phyloP scores from a whole-genome alignment of 345 rosid genomes.

The Euphorbia pulcherrima region DNA sequence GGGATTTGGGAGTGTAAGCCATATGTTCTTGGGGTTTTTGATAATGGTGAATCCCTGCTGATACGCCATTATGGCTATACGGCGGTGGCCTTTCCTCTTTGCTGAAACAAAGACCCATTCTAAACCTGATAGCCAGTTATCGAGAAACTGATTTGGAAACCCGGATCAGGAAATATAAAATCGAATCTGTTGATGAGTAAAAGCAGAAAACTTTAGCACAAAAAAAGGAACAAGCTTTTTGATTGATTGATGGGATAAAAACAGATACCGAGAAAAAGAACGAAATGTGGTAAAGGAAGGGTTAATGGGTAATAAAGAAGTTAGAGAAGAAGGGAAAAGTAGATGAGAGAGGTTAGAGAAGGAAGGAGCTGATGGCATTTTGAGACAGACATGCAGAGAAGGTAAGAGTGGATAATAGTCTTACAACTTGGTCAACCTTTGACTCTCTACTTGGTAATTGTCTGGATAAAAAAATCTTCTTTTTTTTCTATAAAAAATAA shows the following conservation, averaged over 20 bases:
- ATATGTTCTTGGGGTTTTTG: slow-evolving; percentile 36
- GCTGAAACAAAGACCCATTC: slow-evolving; percentile 60
- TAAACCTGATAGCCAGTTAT: slow-evolving; percentile 6
- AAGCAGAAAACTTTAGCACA: not conserved
- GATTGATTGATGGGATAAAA: not conserved
- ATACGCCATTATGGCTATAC: slow-evolving; percentile 22
- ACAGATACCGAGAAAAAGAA: not conserved
- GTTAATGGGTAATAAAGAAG: slow-evolving; percentile 21
- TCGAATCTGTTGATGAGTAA: not conserved
- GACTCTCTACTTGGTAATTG: not conserved
- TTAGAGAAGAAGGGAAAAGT: not conserved
- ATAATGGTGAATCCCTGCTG: slow-evolving; percentile 21
- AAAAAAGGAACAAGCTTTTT: not conserved
- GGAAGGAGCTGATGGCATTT: slow-evolving; percentile 4
- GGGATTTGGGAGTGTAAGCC: slow-evolving; percentile 21
- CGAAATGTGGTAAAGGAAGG: not conserved
- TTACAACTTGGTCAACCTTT: slow-evolving; percentile 9
- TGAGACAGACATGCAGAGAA: not conserved
- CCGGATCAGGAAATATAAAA: slow-evolving; percentile 9
- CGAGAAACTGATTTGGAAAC: slow-evolving; percentile 3
- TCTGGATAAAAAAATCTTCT: not conserved
- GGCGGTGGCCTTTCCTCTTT: slow-evolving; percentile 33
- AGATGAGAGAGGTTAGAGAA: not conserved
- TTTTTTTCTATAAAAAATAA: not conserved
- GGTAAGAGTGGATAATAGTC: not conserved